A percentile compares a stretch with the other conserved stretches of the same genome.
Conservation (phyloP, 768 basidiomycete species). For the Podaxis carcinomalis region DNA sequence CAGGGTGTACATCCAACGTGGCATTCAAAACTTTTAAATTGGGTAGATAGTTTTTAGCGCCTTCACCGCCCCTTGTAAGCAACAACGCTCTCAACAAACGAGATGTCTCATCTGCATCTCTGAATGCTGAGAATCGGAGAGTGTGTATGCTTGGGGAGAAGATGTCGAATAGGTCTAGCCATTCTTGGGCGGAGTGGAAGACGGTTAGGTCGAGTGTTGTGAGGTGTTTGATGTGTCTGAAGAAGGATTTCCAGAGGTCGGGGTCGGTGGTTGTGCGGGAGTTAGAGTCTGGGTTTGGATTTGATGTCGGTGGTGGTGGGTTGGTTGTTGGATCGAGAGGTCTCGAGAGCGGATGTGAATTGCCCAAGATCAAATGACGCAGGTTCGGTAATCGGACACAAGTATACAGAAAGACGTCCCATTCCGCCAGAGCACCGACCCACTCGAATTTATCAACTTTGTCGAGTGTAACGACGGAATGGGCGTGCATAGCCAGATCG, state of each 20-base stretch:
- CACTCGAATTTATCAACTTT: constrained; percentile 9
- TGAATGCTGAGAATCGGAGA: background rate
- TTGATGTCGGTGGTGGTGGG: background rate
- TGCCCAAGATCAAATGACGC: background rate
- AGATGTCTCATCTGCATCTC: background rate
- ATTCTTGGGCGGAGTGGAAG: background rate
- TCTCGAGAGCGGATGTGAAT: background rate
- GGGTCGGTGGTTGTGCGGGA: background rate
- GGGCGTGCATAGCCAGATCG: background rate
- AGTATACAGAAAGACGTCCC: constrained; percentile 5
- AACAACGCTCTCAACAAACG: background rate
- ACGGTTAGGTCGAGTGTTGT: background rate
- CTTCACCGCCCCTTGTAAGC: background rate
- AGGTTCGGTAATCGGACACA: constrained; percentile 1
- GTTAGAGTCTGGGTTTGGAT: too few relatives aligned
- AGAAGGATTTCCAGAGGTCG: background rate
- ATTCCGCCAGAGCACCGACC: background rate
- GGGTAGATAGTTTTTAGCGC: background rate
- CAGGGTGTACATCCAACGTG: background rate
- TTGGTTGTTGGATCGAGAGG: background rate
- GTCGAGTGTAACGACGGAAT: background rate
- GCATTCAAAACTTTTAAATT: background rate
- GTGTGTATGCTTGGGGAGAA: background rate
- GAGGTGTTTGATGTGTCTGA: background rate
- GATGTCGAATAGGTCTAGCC: constrained; percentile 1